These are phyloP conservation scores for Botrytis fabae DNA, from an alignment of 2,329 filamentous ascomycete species.

Conservation along the genomic window DNA sequence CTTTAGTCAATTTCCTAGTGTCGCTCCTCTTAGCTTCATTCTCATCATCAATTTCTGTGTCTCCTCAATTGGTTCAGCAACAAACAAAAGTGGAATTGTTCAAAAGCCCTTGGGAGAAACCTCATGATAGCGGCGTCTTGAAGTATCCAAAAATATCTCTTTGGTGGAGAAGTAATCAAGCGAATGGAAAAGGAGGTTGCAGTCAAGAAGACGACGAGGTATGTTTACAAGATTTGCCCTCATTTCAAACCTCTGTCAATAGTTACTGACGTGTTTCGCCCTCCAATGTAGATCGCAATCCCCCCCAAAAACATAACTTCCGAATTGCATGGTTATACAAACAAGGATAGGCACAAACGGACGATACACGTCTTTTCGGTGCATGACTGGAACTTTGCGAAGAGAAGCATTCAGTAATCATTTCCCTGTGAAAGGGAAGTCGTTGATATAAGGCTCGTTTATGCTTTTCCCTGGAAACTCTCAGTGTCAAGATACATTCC, in stretches of 20 bases:
- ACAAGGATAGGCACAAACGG: slow-evolving; percentile 10
- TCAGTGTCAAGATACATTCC: background rate
- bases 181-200: slow-evolving; percentile 6
- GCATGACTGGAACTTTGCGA: background rate
- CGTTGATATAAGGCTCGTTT: background rate
- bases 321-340: slow-evolving; percentile 14
- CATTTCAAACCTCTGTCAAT: slow-evolving; percentile 11
- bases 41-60: background rate
- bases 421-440: background rate
- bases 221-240: background rate
- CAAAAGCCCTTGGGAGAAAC: background rate
- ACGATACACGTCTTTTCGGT: slow-evolving; percentile 4
- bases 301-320: slow-evolving; percentile 7
- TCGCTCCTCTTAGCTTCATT: background rate
- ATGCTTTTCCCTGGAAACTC: background rate
- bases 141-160: slow-evolving; percentile 10
- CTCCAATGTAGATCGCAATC: slow-evolving; percentile 14
- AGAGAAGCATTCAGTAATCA: background rate
- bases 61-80: background rate
- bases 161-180: background rate
- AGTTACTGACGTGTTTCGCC: slow-evolving; percentile 8
- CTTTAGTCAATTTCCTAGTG: background rate
- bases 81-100: slow-evolving; percentile 1
- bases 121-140: background rate
- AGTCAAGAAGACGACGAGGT: background rate